Base-by-base conservation (phyloP, 2,329 filamentous ascomycete species). In the Penicillium sp. region DNA sequence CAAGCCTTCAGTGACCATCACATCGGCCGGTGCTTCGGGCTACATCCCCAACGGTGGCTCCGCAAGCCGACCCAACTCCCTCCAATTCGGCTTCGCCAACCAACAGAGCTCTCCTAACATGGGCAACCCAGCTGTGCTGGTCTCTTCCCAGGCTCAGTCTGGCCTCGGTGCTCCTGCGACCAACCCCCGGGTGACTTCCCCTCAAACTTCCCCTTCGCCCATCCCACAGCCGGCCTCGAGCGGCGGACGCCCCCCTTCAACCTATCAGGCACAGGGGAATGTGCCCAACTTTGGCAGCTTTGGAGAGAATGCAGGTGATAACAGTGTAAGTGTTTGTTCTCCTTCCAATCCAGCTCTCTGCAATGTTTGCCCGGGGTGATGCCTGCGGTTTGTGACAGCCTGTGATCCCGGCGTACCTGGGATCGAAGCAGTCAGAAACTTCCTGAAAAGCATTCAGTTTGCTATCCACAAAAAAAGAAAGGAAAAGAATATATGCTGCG, bases 1-100 rank as follows among this genome's bases (percentile, higher is more conserved):
- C 67, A 95, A 95, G 74, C 83, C 84, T 56, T 95, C 91, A 13
- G 86, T 95, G 63, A 95, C 90, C 63, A 95, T 96, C 76, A 90
- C 82, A 69, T 85, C 89, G 60, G 86, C 87, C 66, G 88, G 86
- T 59, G 81, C 87, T 47, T 86, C 79, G 59, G 84, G 84, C 65
- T 87, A 83, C 68, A 81, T 84, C 52, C 79, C 85, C 60, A 95
- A 94, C 76, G 88, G 88, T 61, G 86, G 82, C 48, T 78, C 80
- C 47, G 80, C 82, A 24, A 70, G 65, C 59, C 73, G 75, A 49
- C 67, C 76, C 53, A 78, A 73, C 62, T 72, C 76, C 58, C 87
- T 93, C 66, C 86, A 88, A 74, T 95, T 95, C 63, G 90, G 89
- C 57, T 90, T 81, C 49, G 74, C 88, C 64, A 76, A 80, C 59